These are phyloP conservation scores for Xylaria castorea DNA, from an alignment of 495 filamentous ascomycete species.

Conservation along the genomic window DNA sequence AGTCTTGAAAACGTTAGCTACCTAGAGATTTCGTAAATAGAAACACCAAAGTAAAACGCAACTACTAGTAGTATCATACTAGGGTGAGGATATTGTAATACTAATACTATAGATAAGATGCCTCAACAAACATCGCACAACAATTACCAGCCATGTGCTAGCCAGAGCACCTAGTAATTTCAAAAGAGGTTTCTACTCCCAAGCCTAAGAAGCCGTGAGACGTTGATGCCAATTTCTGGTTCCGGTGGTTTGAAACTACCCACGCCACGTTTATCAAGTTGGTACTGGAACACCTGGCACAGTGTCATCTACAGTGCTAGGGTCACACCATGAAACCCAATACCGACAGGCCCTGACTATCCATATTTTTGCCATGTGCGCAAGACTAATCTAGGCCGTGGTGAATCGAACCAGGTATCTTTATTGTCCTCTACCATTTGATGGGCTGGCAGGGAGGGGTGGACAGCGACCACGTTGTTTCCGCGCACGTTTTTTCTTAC, in stretches of 20 bases:
- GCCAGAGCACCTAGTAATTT: not conserved
- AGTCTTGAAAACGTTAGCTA: not conserved
- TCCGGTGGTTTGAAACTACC: not conserved
- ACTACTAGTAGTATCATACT: not conserved
- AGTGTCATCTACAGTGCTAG: not conserved
- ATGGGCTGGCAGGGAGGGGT: conserved; percentile 6
- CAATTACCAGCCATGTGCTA: not conserved
- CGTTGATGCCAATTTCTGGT: not conserved
- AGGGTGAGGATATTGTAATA: not conserved
- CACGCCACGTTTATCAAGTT: not conserved
- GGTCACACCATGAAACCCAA: conserved; percentile 10
- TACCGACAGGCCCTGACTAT: conserved; percentile 11
- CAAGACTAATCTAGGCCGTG: conserved; percentile 3
- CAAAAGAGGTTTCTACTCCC: not conserved
- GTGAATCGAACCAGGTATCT: conserved; percentile 13
- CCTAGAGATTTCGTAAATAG: too few species aligned
- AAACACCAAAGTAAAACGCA: not conserved
- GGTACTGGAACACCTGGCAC: not conserved
- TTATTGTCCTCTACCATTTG: not conserved
- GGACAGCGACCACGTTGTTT: conserved; percentile 14
- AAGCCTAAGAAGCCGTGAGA: not conserved
- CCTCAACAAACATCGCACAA: not conserved
- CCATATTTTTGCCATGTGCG: conserved; percentile 25
- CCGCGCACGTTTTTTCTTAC: conserved; percentile 23
- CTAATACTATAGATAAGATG: not conserved